Evolutionary conservation across 106 monocot genomes (phyloP), one percentile per base, ranked within the genome.

Genomic region (Alisma plantagoaquatica): DNA sequence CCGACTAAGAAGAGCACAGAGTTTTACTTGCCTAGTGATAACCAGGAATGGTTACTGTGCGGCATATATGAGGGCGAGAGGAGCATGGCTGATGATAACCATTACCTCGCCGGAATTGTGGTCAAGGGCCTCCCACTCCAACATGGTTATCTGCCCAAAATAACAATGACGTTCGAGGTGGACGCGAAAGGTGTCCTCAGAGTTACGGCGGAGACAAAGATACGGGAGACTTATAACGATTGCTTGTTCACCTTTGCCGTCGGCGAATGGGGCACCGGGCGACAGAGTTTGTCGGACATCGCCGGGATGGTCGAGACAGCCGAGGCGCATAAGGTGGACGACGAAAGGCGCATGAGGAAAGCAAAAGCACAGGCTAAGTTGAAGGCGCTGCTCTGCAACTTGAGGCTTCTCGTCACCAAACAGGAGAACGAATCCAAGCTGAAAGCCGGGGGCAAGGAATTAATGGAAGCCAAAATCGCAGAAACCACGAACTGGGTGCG

Each of bases 181-280:
- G 62, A 62, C 27, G 50, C 33, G 4, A 49, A 61, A 23, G 61
- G 61, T 31, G 49, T 61, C 31, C 16, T 63, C 18, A 63, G 38
- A 11, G 64, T 64, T 0, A 43, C 53, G 10, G 64, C 64, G 3
- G 53, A 64, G 64, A 63, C 42, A 41, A 43, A 53, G 50, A 27
- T 8, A 53, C 53, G 4, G 64, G 64, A 14, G n/a, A n/a, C n/a
- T n/a, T n/a, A n/a, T n/a, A 31, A 29, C 49, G 54, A 42, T 33
- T 30, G 29, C 53, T 27, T 43, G 64, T 43, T 64, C 43, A 64
- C 64, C 64, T 53, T 64, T 27, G 54, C 64, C 53, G 54, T 43
- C 28, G 64, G 51, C 23, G 51, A 33, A 50, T 49, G 64, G 6
- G 27, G 64, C 43, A 22, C 54, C 28, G 35, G 9, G 6, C 35